A percentile compares a stretch with the other conserved stretches of the same genome.
phyloP scores from a whole-genome alignment of 345 rosid species.

The Toxicodendron radicans region DNA sequence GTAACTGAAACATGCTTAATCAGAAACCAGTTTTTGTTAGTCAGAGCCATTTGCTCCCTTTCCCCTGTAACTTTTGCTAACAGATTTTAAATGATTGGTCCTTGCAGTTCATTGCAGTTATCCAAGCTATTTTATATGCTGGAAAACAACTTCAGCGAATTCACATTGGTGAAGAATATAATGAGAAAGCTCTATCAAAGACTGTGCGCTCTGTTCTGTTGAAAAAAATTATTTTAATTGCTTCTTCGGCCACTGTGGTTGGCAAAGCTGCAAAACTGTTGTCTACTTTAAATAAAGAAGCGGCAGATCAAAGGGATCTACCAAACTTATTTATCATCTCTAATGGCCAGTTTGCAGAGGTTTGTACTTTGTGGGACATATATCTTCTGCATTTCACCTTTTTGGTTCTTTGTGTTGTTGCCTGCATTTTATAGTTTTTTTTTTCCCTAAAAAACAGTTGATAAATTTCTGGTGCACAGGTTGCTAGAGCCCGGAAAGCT shows the following conservation, averaged over 20 bases:
- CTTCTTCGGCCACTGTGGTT: conserved; percentile 66
- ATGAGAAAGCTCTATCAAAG: conserved; percentile 25
- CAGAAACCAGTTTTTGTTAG: background rate
- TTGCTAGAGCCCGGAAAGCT: conserved; percentile 62
- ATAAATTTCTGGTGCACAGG: conserved; percentile 41
- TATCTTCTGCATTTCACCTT: conserved; percentile 11
- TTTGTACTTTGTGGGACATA: conserved; percentile 28
- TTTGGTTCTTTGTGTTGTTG: background rate
- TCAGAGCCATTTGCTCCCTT: background rate
- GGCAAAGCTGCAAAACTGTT: conserved; percentile 63
- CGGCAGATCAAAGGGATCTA: conserved; percentile 72
- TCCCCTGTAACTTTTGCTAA: conserved; percentile 22
- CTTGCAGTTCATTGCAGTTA: conserved; percentile 83
- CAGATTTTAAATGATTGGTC: conserved; percentile 34
- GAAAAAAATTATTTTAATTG: conserved; percentile 65
- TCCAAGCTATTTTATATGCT: conserved; percentile 71
- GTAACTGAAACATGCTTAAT: background rate
- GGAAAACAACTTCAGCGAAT: conserved; percentile 76
- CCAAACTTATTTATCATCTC: conserved; percentile 56
- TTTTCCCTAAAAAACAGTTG: conserved; percentile 1
- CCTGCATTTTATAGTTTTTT: background rate
- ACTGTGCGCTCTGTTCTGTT: conserved; percentile 53
- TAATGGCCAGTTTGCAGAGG: conserved; percentile 72
- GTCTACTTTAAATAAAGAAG: conserved; percentile 73
- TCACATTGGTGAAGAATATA: conserved; percentile 42